A percentile compares a stretch with the other conserved stretches of the same genome.
Evolutionary conservation across 352 stramenopile genomes (phyloP).

Genomic region (Phytophthora ohioensis): DNA sequence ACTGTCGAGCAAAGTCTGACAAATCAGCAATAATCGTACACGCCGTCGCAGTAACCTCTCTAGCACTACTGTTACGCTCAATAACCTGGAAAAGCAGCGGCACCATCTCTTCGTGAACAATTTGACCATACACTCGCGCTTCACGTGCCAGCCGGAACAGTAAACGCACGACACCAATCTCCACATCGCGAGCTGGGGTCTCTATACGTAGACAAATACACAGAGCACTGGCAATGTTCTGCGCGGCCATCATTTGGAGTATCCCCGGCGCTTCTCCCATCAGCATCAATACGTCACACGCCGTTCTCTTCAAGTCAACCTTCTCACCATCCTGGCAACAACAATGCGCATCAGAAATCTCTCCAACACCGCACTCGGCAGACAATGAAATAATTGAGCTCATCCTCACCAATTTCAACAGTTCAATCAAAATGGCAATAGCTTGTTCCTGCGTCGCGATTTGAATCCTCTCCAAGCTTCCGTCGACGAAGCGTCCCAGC

Average conservation of each 20-base stretch:
- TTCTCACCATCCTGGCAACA: constrained; percentile 25
- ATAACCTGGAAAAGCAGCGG: constrained; percentile 62
- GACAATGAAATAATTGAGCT: neutral
- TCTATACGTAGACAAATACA: constrained; percentile 44
- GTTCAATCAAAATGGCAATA: constrained; percentile 42
- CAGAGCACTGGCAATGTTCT: constrained; percentile 52
- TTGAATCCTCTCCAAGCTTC: constrained; percentile 38
- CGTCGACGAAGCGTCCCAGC: constrained; percentile 48
- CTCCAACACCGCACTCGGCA: neutral
- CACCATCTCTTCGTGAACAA: constrained; percentile 65
- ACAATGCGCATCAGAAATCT: constrained; percentile 3
- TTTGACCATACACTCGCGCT: constrained; percentile 57
- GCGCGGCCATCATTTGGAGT: constrained; percentile 51
- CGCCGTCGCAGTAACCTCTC: constrained; percentile 55
- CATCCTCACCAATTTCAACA: constrained; percentile 43
- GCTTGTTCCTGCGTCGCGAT: constrained; percentile 41
- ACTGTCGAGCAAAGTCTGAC: constrained; percentile 63
- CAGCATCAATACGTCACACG: constrained; percentile 49
- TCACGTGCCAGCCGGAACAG: constrained; percentile 48
- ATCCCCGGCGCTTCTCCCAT: constrained; percentile 49
- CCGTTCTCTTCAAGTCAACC: constrained; percentile 50
- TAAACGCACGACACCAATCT: constrained; percentile 45
- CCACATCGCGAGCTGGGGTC: constrained; percentile 33
- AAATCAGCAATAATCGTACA: constrained; percentile 81
- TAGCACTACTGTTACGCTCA: constrained; percentile 58